phyloP scores from a whole-genome alignment of 257 asterid species.

The Nyctanthes arbortristis region DNA sequence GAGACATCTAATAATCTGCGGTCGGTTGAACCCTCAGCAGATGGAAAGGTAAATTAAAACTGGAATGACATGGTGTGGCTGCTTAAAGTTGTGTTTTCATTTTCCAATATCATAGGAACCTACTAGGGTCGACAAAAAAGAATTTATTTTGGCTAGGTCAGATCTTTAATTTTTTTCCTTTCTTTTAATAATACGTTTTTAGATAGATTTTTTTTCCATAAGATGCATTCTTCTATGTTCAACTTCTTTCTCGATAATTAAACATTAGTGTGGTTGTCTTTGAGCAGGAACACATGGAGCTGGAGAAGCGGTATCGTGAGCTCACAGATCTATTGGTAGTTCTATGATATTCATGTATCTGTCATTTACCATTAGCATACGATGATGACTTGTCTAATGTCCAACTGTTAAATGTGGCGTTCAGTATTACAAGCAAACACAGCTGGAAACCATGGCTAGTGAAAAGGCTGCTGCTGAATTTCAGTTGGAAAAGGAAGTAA shows the following conservation, averaged over 20 bases:
- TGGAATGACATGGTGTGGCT: not conserved
- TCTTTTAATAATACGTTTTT: too few species aligned
- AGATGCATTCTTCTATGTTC: conserved; percentile 18
- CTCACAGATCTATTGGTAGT: conserved; percentile 92
- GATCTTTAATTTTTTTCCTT: too few species aligned
- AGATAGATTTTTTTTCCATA: conserved; percentile 10
- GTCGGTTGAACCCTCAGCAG: not conserved
- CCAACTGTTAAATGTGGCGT: conserved; percentile 23
- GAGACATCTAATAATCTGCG: too few species aligned
- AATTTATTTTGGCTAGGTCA: not conserved
- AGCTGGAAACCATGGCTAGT: conserved; percentile 95
- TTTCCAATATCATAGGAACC: not conserved
- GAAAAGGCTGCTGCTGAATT: conserved; percentile 99
- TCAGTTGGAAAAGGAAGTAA: conserved; percentile 97
- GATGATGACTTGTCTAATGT: conserved; percentile 25
- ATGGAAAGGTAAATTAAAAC: not conserved
- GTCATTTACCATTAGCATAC: conserved; percentile 22
- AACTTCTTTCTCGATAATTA: conserved; percentile 9
- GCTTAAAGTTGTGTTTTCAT: not conserved
- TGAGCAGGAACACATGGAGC: conserved; percentile 95
- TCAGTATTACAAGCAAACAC: conserved; percentile 99
- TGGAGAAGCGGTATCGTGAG: conserved; percentile 98
- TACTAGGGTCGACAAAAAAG: not conserved
- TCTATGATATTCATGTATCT: conserved; percentile 20
- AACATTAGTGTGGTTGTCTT: conserved; percentile 27